Evolutionary conservation across 1,284 basidiomycete genomes (phyloP).

Genomic region (Trichosporon sp.): DNA sequence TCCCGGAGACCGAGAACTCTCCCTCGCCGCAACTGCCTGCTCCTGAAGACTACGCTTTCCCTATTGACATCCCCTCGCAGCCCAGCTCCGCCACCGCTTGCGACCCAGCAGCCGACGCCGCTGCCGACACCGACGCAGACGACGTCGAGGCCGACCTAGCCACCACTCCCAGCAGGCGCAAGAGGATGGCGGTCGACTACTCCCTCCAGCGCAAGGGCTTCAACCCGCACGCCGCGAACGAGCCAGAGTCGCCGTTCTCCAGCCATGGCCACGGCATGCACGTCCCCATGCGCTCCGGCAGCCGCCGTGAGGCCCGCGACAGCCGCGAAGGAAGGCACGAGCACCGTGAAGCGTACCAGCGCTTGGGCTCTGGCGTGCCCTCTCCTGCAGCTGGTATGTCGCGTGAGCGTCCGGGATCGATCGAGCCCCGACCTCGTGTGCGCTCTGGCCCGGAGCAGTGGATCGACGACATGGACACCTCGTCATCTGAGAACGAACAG

Average conservation of each 20-base stretch:
- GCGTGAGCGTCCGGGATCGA: constrained; percentile 4
- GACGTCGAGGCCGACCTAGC: too few relatives aligned
- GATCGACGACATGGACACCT: constrained; percentile 12
- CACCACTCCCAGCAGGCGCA: neutral
- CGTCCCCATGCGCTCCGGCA: neutral
- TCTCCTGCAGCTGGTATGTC: constrained; percentile 5
- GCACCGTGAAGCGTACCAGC: neutral
- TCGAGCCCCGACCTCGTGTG: neutral
- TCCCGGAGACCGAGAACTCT: neutral
- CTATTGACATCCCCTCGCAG: neutral
- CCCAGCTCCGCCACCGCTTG: neutral
- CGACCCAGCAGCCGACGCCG: too few relatives aligned
- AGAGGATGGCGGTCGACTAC: constrained; percentile 3
- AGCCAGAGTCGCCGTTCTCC: neutral
- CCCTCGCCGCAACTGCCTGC: neutral
- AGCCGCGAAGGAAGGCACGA: neutral
- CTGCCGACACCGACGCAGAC: too few relatives aligned
- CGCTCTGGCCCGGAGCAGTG: constrained; percentile 4
- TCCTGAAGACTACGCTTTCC: neutral
- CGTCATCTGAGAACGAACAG: constrained; percentile 6
- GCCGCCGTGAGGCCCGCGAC: neutral
- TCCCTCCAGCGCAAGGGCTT: neutral
- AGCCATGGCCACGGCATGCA: neutral
- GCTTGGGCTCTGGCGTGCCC: neutral
- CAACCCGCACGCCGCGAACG: neutral